phyloP scores from a whole-genome alignment of 768 basidiomycete species.

The Agrocybe chaxingu region DNA sequence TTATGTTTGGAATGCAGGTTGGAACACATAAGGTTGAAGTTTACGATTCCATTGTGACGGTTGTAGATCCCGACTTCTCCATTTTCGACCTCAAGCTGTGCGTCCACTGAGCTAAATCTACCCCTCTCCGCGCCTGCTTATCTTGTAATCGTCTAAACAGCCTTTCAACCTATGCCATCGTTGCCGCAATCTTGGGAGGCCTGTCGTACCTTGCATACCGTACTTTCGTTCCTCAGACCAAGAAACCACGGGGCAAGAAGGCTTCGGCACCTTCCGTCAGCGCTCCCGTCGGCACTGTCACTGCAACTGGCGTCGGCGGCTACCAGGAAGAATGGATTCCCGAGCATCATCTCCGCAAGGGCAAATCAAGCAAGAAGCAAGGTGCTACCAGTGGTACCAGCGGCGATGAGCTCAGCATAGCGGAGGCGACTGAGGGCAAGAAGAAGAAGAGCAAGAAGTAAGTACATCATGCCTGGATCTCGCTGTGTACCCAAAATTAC shows the following conservation, averaged over 20 bases:
- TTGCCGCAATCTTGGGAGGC: slow-evolving; percentile 59
- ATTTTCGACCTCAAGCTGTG: slow-evolving; percentile 81
- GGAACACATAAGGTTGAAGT: slow-evolving; percentile 60
- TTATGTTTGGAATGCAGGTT: slow-evolving; percentile 34
- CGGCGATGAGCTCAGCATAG: slow-evolving; percentile 66
- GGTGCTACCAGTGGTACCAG: slow-evolving; percentile 43
- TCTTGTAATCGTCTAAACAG: slow-evolving; percentile 18
- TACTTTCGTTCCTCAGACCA: slow-evolving; percentile 62
- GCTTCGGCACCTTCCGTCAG: slow-evolving; percentile 40
- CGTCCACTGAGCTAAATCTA: slow-evolving; percentile 20
- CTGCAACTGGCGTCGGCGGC: slow-evolving; percentile 63
- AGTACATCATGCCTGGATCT: slow-evolving; percentile 6
- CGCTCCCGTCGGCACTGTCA: slow-evolving; percentile 52
- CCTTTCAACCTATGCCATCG: slow-evolving; percentile 70
- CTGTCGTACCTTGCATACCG: slow-evolving; percentile 62
- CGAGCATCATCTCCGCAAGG: slow-evolving; percentile 79
- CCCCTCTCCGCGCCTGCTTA: not conserved
- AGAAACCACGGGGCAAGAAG: slow-evolving; percentile 52
- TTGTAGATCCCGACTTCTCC: slow-evolving; percentile 78
- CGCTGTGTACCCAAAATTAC: slow-evolving; percentile 16
- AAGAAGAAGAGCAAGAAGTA: slow-evolving; percentile 52
- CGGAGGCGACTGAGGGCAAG: slow-evolving; percentile 64
- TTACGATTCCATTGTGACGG: slow-evolving; percentile 71
- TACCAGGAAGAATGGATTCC: slow-evolving; percentile 93
- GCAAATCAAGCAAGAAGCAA: slow-evolving; percentile 49